Evolutionary conservation across 768 basidiomycete genomes (phyloP).

Genomic region (Termitomyces sp.): DNA sequence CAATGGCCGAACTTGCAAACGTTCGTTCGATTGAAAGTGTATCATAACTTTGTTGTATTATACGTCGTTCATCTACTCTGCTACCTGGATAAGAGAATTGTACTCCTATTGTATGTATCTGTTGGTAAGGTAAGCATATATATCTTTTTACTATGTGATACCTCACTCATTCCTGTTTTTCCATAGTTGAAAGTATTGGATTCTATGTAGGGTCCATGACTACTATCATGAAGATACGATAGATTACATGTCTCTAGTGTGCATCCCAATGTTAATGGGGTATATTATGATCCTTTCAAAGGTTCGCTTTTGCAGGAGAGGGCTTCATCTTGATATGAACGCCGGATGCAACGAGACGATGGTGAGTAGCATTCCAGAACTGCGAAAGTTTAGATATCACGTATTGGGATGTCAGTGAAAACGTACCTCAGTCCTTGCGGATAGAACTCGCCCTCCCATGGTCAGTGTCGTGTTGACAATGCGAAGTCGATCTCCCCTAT

Average conservation of each 20-base stretch:
- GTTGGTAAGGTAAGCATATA: background rate
- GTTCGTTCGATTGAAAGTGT: background rate
- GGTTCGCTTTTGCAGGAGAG: constrained; percentile 26
- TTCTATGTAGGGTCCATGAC: background rate
- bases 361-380: constrained; percentile 56
- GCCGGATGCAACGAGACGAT: constrained; percentile 51
- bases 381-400: constrained; percentile 16
- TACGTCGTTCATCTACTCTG: background rate
- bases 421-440: constrained; percentile 48
- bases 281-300: constrained; percentile 10
- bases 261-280: background rate
- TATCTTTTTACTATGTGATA: too few species aligned
- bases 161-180: too few species aligned
- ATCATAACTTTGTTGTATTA: background rate
- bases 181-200: background rate
- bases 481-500: constrained; percentile 46
- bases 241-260: background rate
- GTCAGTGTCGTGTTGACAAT: constrained; percentile 51
- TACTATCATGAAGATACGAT: background rate
- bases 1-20: background rate
- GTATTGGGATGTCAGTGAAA: background rate
- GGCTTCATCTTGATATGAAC: constrained; percentile 55
- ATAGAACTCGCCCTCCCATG: constrained; percentile 41
- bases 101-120: background rate
- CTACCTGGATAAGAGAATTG: too few species aligned